Base-by-base conservation (phyloP, 2,329 filamentous ascomycete genomes). In the Colletotrichum sp. region DNA sequence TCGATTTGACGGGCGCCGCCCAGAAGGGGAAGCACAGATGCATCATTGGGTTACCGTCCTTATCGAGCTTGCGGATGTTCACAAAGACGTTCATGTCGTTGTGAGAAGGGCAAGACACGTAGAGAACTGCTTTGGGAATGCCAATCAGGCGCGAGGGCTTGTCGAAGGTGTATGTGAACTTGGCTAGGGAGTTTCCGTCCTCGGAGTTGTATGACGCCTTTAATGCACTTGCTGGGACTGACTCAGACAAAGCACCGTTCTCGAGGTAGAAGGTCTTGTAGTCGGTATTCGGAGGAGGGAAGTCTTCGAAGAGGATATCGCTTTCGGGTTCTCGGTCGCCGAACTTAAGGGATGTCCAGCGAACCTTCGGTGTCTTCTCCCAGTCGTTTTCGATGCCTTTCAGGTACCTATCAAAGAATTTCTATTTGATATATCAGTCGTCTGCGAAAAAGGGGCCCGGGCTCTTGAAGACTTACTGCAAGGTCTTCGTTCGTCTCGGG, bases 71-170 rank as follows among this genome's bases (percentile, higher is more conserved):
- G 8, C 86, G 82, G 5, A 89, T 68, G 9, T 86, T 83, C 6
- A 88, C 80, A 66, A 84, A 89, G 2, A 88, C 83, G 28, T 81
- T 84, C 74, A 89, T 84, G 74, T 89, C 88, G 66, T 89, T 83
- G 16, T 80, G 79, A 15, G 84, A 82, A 3, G 81, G 78, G 72
- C 83, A 86, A 1, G 85, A 87, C 80, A 89, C 85, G 79, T 87
- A 88, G 0, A 90, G 78, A 0, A 85, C 78, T 0, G 87, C 86
- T 77, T 89, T 89, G 6, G 88, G 85, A 0, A 87, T 79, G 2
- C 88, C 88, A 16, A 88, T 84, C 1, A 90, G 78, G 4, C 84
- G 80, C 0, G 86, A 83, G 2, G 80, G 78, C 58, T 85, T 78
- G 4, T 79, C 27, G 76, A 89, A 89, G 0, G 80, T 86, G 76